Base-by-base conservation (phyloP, 805 yeast species). In the Ogataea naganishii region DNA sequence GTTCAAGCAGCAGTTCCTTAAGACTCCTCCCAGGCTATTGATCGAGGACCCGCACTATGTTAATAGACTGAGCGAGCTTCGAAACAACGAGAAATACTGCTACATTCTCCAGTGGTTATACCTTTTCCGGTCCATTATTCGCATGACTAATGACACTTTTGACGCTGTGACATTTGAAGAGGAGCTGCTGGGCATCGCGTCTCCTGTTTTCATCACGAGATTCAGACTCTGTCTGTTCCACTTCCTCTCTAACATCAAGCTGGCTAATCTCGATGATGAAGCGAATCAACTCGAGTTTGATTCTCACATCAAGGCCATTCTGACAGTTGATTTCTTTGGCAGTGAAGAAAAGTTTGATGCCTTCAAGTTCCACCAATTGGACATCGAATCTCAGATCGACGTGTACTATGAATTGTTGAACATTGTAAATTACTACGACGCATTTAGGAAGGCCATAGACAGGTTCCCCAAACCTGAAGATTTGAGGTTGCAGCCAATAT, bases 91-190 rank as follows among this genome's bases (percentile, higher is more conserved):
- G 48, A 51, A 54, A 23, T 66, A 52, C 36, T 54, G 60, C 7
- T 61, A 47, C 31, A 50, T 64, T 3, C 49, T 72, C 9, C 72
- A 75, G 47, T 76, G 83, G 83, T 47, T 75, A 17, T 64, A 63
- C 37, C 56, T 64, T 27, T 65, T 69, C 47, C 65, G 75, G 32
- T 74, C 72, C 15, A 60, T 62, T 28, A 47, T 75, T 20, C 69
- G 62, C 39, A 47, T 77, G 31, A 56, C 58, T 9, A 55, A 60
- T 6, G 81, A 75, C 31, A 59, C 60, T 9, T 71, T 76, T 39
- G 79, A 75, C 41, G 65, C 67, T 6, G 78, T 74, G 34, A 54
- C 67, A 13, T 64, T 76, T 36, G 85, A 77, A 43, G 75, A 75
- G 41, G 85, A 77, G 40, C 52, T 77, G 10, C 54, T 74, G 16